A percentile compares a stretch with the other conserved stretches of the same genome.
These are phyloP conservation scores for Diaporthe caulivora DNA, from an alignment of 2,329 filamentous ascomycete species.

Conservation along the genomic window DNA sequence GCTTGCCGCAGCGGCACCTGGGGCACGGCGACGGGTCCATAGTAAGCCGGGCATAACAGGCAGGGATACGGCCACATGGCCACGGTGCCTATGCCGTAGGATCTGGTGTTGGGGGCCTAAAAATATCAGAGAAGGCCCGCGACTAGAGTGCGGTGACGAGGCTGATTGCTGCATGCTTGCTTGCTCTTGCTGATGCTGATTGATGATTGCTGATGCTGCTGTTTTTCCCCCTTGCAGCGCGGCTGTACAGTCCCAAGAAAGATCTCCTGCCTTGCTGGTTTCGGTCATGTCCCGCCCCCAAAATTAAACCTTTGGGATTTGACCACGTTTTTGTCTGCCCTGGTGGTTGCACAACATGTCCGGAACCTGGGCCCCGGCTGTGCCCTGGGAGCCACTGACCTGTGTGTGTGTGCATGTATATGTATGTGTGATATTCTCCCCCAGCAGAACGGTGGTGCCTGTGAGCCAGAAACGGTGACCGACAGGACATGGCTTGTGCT, in stretches of 20 bases:
- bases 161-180: not conserved
- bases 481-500: not conserved
- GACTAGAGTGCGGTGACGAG: constrained; percentile 5
- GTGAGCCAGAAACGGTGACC: constrained; percentile 20
- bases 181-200: constrained; percentile 12
- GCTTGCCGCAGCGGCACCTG: constrained; percentile 21
- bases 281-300: constrained; percentile 24
- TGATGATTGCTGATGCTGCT: constrained; percentile 26
- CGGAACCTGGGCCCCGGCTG: constrained; percentile 24
- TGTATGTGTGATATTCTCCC: not conserved
- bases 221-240: constrained; percentile 25
- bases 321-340: constrained; percentile 33
- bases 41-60: constrained; percentile 27
- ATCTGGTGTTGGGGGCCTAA: constrained; percentile 35
- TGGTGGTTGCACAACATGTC: constrained; percentile 28
- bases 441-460: not conserved
- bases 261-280: constrained; percentile 23
- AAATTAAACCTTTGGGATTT: constrained; percentile 7
- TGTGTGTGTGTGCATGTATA: not conserved
- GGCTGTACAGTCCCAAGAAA: constrained; percentile 24
- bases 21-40: not conserved
- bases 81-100: constrained; percentile 23
- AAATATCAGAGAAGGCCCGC: constrained; percentile 29
- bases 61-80: constrained; percentile 35
- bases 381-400: not conserved